Evolutionary conservation across 2,329 filamentous ascomycete genomes (phyloP), one percentile per base, ranked within the genome.

Genomic region (Epichloe festucae): DNA sequence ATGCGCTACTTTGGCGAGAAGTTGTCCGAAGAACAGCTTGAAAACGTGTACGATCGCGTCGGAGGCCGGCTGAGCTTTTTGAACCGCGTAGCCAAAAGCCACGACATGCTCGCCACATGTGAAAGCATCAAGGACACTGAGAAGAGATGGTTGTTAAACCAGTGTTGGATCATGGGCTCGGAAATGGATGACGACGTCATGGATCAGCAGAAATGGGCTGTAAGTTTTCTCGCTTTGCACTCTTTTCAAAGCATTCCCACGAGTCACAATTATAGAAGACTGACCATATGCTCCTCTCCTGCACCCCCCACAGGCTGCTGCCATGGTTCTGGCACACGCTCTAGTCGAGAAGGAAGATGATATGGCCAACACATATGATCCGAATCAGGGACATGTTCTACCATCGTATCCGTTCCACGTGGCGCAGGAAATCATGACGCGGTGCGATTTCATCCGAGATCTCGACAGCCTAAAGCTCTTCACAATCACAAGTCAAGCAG

Each of bases 161-260:
- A 85, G 63, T 87, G 84, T 68, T 85, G 83, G 75, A 85, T 87
- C 53, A 74, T 88, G 3, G 84, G 84, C 11, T 70, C 70, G 49
- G 82, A 84, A 55, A 86, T 87, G 84, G 93, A 97, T 59, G 93
- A 97, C 67, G 93, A 98, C 64, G 93, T 96, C 59, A 97, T 97
- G 84, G 89, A 96, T 63, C 87, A 96, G 67, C 89, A 97, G 65
- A 96, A 97, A 67, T 96, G 89, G 74, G 88, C 90, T 45, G 85
- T 89, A 73, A 70, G 53, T 50, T 36, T 17, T 11, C 5, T 34
- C 14, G 19, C n/a, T 3, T 10, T 17, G 21, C 14, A 19, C 41
- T 27, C 14, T 43, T 27, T 15, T 14, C n/a, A 10, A n/a, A n/a
- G 2, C 6, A 11, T 17, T 39, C 2, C 17, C 23, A 31, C 8